A percentile compares a stretch with the other conserved stretches of the same genome.
phyloP scores from a whole-genome alignment of 805 yeast genomes.

The Saturnispora diversa region DNA sequence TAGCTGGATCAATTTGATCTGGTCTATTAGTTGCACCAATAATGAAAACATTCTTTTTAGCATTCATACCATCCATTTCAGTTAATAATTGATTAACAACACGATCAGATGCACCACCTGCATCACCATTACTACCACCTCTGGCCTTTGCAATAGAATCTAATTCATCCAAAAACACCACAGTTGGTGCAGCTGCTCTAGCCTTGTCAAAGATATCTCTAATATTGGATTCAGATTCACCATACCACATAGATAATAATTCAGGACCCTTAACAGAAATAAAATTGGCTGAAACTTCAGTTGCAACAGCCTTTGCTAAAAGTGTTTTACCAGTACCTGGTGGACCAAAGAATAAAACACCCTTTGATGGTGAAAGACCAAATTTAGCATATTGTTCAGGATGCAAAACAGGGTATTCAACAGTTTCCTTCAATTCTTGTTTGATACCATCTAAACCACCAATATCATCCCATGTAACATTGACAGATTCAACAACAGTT shows the following conservation, averaged over 20 bases:
- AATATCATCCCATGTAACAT: conserved; percentile 98
- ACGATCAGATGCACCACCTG: conserved; percentile 95
- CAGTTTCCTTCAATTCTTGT: conserved; percentile 96
- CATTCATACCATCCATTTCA: conserved; percentile 99
- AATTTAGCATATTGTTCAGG: conserved; percentile 98
- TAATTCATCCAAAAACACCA: conserved; percentile 95
- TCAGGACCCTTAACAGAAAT: conserved; percentile 97
- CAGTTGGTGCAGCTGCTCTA: conserved; percentile 99
- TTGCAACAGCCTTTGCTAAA: conserved; percentile 97
- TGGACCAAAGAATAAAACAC: conserved; percentile 98
- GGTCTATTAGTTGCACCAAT: conserved; percentile 99
- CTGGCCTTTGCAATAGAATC: conserved; percentile 97
- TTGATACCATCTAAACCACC: conserved; percentile 97
- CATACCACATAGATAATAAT: conserved; percentile 96
- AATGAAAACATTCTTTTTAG: conserved; percentile 96
- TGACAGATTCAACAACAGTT: conserved; percentile 97
- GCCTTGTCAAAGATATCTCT: conserved; percentile 98
- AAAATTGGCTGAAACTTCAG: conserved; percentile 97
- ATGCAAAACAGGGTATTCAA: conserved; percentile 96
- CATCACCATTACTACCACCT: conserved; percentile 87
- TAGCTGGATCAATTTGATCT: conserved; percentile 98
- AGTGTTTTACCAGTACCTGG: conserved; percentile 99
- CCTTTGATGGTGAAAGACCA: conserved; percentile 96
- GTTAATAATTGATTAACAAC: conserved; percentile 93
- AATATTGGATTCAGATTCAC: conserved; percentile 95